Evolutionary conservation across 192 early-diverging fungal genomes (phyloP).

Genomic region (Rhizoclosmatium globosum): DNA sequence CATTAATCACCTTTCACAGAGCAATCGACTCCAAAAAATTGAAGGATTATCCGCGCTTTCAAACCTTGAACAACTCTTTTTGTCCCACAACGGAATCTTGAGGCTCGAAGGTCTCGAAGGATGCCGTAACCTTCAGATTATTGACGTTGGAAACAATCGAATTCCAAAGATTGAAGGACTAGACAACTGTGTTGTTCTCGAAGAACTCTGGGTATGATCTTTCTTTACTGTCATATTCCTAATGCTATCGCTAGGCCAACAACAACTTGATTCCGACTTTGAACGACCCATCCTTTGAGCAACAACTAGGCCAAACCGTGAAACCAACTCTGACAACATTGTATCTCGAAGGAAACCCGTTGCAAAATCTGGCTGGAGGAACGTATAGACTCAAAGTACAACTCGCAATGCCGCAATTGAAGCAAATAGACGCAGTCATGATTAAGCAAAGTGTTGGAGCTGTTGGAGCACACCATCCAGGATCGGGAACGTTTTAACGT

Average conservation of each 20-base stretch:
- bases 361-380: conserved; percentile 77
- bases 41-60: conserved; percentile 76
- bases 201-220: conserved; percentile 87
- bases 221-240: not conserved
- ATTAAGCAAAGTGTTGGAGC: conserved; percentile 14
- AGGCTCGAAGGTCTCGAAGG: conserved; percentile 80
- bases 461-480: no score
- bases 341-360: conserved; percentile 95
- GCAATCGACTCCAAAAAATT: conserved; percentile 84
- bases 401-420: conserved; percentile 81
- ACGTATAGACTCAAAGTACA: conserved; percentile 91
- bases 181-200: conserved; percentile 69
- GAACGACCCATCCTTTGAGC: conserved; percentile 71
- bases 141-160: conserved; percentile 90
- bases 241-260: conserved; percentile 59
- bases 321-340: conserved; percentile 75
- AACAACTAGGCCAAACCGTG: conserved; percentile 62
- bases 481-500: not conserved
- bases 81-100: conserved; percentile 90
- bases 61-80: conserved; percentile 87
- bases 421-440: conserved; percentile 87
- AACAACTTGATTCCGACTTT: conserved; percentile 80
- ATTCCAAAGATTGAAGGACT: conserved; percentile 79
- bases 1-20: conserved; percentile 50
- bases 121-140: conserved; percentile 73